Evolutionary conservation across 805 yeast species (phyloP), one percentile per base, ranked within the genome.

Genomic region (Saturnispora mendoncae): DNA sequence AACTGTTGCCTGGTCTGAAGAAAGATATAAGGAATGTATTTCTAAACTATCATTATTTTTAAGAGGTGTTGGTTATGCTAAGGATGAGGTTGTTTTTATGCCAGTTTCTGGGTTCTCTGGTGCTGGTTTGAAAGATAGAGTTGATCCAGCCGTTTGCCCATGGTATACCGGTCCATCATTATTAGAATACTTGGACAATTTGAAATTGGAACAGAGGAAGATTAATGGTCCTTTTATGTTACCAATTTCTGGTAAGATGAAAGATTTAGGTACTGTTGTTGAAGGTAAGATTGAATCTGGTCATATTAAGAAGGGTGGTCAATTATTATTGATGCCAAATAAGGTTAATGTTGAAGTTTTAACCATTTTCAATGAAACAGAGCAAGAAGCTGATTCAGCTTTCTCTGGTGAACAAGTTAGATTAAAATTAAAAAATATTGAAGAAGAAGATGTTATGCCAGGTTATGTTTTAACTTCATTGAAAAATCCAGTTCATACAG

Each of bases 251-350:
- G 84, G 92, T 53, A 92, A 92, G 67, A 83, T 87, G 84, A 88
- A 85, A 65, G 98, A 92, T 62, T 69, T 92, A 69, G 99, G 99
- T 64, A 87, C 97, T 39, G 78, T 92, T 50, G 92, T 92, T 41
- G 99, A 92, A 67, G 99, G 99, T 65, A 92, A 92, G 71, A 84
- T 92, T 58, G 99, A 88, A 70, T 80, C 94, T 43, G 99, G 99
- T 38, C 87, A 83, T 56, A 72, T 90, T 51, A 84, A 79, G 68
- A 88, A 84, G 68, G 83, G 84, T 51, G 71, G 74, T 41, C 69
- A 67, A 42, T 72, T 94, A 49, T 60, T 90, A 50, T 66, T 92
- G 63, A 92, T 92, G 99, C 99, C 99, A 48, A 87, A 85, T 71
- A 84, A 77, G 60, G 68, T 75, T 35, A 60, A 74, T 19, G 84